phyloP scores from a whole-genome alignment of 176 grass and related monocot species.

The Hsuehochloa calcarea region DNA sequence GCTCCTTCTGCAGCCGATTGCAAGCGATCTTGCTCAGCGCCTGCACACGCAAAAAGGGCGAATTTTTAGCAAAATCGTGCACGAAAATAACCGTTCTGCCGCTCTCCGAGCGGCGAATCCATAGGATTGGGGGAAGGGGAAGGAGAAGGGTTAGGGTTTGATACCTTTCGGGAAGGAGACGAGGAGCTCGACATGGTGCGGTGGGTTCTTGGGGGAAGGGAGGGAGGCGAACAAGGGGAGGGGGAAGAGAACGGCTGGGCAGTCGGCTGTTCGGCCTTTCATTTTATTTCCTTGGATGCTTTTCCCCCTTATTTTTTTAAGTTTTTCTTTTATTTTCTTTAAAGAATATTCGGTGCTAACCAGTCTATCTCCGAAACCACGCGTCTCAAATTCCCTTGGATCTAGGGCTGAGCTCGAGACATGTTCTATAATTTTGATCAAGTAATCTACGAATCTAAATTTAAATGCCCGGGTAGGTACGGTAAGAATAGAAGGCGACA shows the following conservation, averaged over 20 bases:
- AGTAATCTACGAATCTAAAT: too few species aligned
- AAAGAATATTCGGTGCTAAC: not conserved
- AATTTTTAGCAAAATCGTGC: conserved; percentile 19
- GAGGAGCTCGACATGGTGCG: conserved; percentile 60
- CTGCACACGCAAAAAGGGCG: conserved; percentile 34
- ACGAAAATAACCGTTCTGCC: not conserved
- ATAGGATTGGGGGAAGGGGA: conserved; percentile 6
- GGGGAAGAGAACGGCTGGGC: not conserved
- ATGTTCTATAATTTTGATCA: too few species aligned
- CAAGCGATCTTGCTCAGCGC: conserved; percentile 97
- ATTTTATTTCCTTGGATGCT: not conserved
- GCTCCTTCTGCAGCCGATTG: conserved; percentile 92
- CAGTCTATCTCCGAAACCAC: not conserved
- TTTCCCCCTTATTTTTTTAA: not conserved
- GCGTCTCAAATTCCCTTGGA: not conserved
- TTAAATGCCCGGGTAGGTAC: too few species aligned
- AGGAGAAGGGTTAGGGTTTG: not conserved
- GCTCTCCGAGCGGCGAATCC: conserved; percentile 13
- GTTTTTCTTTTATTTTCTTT: not conserved
- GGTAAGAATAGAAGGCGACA: too few species aligned
- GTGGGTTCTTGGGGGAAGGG: not conserved
- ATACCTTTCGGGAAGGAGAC: conserved; percentile 49
- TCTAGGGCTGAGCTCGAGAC: too few species aligned
- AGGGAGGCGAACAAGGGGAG: not conserved
- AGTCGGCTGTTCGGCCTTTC: not conserved